Conservation (phyloP, 371 early-diverging fungal species). For the Mucor sp. region DNA sequence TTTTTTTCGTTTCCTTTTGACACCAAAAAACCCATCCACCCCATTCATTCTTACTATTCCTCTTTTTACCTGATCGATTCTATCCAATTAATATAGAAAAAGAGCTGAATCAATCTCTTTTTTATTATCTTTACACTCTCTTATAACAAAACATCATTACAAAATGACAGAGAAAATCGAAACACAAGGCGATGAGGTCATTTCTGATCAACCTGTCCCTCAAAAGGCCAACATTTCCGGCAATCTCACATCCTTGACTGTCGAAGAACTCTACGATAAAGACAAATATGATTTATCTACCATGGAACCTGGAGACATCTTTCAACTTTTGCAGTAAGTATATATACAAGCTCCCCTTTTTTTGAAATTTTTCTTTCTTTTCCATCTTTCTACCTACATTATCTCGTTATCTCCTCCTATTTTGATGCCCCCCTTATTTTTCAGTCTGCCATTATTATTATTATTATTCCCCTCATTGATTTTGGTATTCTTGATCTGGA, state of each 20-base stretch:
- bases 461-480: not conserved
- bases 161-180: slow-evolving; percentile 37
- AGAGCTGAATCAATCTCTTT: slow-evolving; percentile 10
- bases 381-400: slow-evolving; percentile 2
- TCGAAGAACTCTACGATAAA: slow-evolving; percentile 79
- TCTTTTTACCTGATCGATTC: slow-evolving; percentile 3
- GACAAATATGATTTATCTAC: slow-evolving; percentile 80
- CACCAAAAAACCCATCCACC: slow-evolving; percentile 11
- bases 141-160: slow-evolving; percentile 4
- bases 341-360: slow-evolving; percentile 3
- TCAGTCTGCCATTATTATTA: not conserved
- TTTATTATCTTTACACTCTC: not conserved
- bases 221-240: slow-evolving; percentile 51
- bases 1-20: slow-evolving; percentile 11
- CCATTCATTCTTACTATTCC: slow-evolving; percentile 6
- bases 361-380: slow-evolving; percentile 6
- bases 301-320: slow-evolving; percentile 76
- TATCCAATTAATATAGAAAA: not conserved
- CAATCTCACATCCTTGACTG: slow-evolving; percentile 62
- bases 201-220: slow-evolving; percentile 21
- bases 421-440: slow-evolving; percentile 1
- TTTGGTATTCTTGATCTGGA: not conserved
- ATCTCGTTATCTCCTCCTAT: slow-evolving; percentile 3
- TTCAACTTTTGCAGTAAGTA: slow-evolving; percentile 67
- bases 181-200: slow-evolving; percentile 20